Evolutionary conservation across 805 yeast species (phyloP).

Genomic region (Cyberlindnera galapagoensis): DNA sequence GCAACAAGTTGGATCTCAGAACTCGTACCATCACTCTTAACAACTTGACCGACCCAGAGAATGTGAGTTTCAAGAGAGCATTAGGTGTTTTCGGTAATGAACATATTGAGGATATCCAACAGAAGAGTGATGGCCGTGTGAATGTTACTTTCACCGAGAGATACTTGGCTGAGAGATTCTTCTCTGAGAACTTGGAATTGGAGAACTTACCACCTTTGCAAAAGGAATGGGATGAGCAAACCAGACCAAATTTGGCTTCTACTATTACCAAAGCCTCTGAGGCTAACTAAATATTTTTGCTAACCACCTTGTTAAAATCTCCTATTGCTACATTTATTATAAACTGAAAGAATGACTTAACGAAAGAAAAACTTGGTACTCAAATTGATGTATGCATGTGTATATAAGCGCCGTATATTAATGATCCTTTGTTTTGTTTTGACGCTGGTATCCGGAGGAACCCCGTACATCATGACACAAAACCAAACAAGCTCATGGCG

Average conservation of each 20-base stretch:
- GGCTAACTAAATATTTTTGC: too few species aligned
- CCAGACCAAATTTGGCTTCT: conserved; percentile 4
- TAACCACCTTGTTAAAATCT: too few species aligned
- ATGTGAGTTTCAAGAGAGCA: conserved; percentile 12
- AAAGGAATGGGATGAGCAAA: conserved; percentile 20
- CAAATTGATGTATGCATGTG: too few species aligned
- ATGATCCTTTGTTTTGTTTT: too few species aligned
- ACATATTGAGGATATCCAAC: conserved; percentile 2
- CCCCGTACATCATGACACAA: too few species aligned
- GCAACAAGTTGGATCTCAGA: conserved; percentile 19
- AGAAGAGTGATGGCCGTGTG: conserved; percentile 7
- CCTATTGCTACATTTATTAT: too few species aligned
- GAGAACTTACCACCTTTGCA: conserved; percentile 6
- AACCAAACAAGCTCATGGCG: too few species aligned
- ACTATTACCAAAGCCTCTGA: not conserved
- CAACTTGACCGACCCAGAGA: conserved; percentile 12
- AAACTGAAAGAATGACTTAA: too few species aligned
- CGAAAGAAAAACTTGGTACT: too few species aligned
- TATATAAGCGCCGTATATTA: too few species aligned
- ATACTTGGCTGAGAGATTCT: conserved; percentile 20
- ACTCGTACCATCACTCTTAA: conserved; percentile 18
- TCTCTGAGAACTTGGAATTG: conserved; percentile 9
- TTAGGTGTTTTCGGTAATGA: conserved; percentile 15
- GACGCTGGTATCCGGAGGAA: too few species aligned
- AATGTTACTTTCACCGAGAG: conserved; percentile 20